Percentiles rank a stretch among this genome's conserved stretches.
These are phyloP conservation scores for Fusarium musae DNA, from an alignment of 2,329 filamentous ascomycete species.

Conservation along the genomic window DNA sequence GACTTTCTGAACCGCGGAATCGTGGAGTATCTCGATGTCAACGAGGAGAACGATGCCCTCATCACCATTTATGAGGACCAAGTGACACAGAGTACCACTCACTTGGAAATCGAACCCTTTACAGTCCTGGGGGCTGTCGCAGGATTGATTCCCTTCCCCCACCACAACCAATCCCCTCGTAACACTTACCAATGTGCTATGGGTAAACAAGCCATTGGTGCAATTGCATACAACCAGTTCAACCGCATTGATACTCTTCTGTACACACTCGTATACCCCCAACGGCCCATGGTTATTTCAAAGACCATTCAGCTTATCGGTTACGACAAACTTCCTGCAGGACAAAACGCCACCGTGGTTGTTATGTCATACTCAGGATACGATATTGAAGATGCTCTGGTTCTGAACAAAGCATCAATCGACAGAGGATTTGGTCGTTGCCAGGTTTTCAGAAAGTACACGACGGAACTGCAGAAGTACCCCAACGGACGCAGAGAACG, in stretches of 20 bases:
- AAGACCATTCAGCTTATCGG: conserved; percentile 96
- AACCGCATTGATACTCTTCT: conserved; percentile 95
- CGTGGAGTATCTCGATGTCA: conserved; percentile 96
- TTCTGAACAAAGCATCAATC: conserved; percentile 94
- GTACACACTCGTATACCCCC: conserved; percentile 97
- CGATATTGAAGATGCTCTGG: conserved; percentile 98
- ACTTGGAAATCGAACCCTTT: conserved; percentile 97
- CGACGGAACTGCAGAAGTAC: conserved; percentile 87
- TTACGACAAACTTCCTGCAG: conserved; percentile 96
- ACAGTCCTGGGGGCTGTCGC: conserved; percentile 96
- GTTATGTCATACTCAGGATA: conserved; percentile 99
- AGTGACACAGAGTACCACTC: conserved; percentile 85
- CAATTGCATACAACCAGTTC: conserved; percentile 98
- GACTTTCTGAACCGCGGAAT: conserved; percentile 91
- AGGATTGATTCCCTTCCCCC: conserved; percentile 95
- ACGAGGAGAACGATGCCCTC: conserved; percentile 96
- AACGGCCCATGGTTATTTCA: conserved; percentile 96
- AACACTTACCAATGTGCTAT: conserved; percentile 99
- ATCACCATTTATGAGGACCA: conserved; percentile 91
- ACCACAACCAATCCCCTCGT: conserved; percentile 98
- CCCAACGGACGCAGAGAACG: conserved; percentile 79
- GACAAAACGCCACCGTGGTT: conserved; percentile 95
- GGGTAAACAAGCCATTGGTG: conserved; percentile 99
- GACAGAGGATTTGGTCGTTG: conserved; percentile 96
- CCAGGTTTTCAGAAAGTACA: conserved; percentile 97